Percentiles rank a stretch among this genome's conserved stretches.
phyloP scores from a whole-genome alignment of 2,329 filamentous ascomycete genomes.

The Magnaporthales sp. region DNA sequence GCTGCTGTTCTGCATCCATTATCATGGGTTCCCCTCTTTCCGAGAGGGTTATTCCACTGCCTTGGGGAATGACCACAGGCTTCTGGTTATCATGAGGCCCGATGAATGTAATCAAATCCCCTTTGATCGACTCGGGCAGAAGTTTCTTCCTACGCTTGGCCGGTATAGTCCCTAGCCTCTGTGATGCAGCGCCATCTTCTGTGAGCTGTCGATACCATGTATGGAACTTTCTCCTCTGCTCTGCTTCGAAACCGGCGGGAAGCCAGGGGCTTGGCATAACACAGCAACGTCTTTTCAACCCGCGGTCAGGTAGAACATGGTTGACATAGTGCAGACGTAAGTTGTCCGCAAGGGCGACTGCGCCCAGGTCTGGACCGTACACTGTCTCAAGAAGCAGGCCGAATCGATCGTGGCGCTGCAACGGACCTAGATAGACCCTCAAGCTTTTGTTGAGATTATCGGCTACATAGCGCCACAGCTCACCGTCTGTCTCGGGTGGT shows the following conservation, averaged over 20 bases:
- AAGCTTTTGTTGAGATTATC: conserved; percentile 6
- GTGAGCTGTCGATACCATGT: conserved; percentile 18
- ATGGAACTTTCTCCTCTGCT: conserved; percentile 21
- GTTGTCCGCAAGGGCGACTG: conserved; percentile 25
- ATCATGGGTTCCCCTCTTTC: conserved; percentile 10
- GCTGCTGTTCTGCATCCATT: conserved; percentile 4
- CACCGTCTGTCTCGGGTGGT: conserved; percentile 3
- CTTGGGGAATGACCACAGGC: conserved; percentile 13
- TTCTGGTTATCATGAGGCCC: conserved; percentile 18
- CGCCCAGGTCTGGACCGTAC: conserved; percentile 30
- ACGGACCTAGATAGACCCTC: conserved; percentile 27
- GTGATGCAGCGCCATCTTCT: conserved; percentile 8
- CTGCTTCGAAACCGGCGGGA: conserved; percentile 23
- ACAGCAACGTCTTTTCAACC: conserved; percentile 14
- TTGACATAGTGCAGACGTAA: conserved; percentile 32
- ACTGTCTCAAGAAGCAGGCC: conserved; percentile 27
- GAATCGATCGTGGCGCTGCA: conserved; percentile 25
- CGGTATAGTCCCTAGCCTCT: conserved; percentile 13
- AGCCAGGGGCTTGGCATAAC: conserved; percentile 31
- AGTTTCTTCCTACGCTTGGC: conserved; percentile 8
- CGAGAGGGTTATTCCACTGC: conserved; percentile 11
- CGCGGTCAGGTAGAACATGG: conserved; percentile 28
- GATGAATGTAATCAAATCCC: conserved; percentile 16
- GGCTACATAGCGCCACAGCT: conserved; percentile 5
- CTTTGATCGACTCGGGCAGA: conserved; percentile 11